Conservation (phyloP, 768 basidiomycete species). For the Polyporus arcularius region DNA sequence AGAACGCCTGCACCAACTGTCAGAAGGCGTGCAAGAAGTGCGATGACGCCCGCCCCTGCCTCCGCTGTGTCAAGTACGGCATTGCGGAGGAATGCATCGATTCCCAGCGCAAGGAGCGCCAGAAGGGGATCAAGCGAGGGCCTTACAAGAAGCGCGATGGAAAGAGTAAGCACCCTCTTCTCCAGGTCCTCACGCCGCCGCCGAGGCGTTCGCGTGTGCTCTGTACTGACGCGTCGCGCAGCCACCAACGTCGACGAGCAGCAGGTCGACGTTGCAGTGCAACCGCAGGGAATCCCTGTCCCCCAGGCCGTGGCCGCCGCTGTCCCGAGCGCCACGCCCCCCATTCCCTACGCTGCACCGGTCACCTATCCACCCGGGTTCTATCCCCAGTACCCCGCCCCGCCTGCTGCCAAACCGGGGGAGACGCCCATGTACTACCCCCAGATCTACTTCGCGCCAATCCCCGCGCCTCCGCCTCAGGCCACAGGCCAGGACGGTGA, state of each 20-base stretch:
- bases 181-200: conserved; percentile 16
- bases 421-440: conserved; percentile 54
- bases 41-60: conserved; percentile 89
- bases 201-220: conserved; percentile 17
- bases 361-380: conserved; percentile 56
- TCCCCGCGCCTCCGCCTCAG: conserved; percentile 40
- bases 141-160: conserved; percentile 96
- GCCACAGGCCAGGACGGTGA: conserved; percentile 45
- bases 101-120: conserved; percentile 90
- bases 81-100: conserved; percentile 85
- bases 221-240: conserved; percentile 48
- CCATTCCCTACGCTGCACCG: conserved; percentile 53
- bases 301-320: conserved; percentile 44
- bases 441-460: conserved; percentile 45
- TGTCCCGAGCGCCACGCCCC: conserved; percentile 43
- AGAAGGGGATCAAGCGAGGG: conserved; percentile 83
- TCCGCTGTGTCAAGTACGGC: conserved; percentile 91
- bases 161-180: conserved; percentile 58
- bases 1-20: conserved; percentile 89
- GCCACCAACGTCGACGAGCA: conserved; percentile 49
- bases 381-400: conserved; percentile 53
- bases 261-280: conserved; percentile 43
- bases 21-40: conserved; percentile 93
- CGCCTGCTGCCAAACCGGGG: conserved; percentile 50
- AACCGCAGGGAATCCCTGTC: conserved; percentile 41